A percentile compares a stretch with the other conserved stretches of the same genome.
These are phyloP conservation scores for Warburgia ugandensis DNA, from an alignment of 164 flowering plant genomes.

Conservation along the genomic window DNA sequence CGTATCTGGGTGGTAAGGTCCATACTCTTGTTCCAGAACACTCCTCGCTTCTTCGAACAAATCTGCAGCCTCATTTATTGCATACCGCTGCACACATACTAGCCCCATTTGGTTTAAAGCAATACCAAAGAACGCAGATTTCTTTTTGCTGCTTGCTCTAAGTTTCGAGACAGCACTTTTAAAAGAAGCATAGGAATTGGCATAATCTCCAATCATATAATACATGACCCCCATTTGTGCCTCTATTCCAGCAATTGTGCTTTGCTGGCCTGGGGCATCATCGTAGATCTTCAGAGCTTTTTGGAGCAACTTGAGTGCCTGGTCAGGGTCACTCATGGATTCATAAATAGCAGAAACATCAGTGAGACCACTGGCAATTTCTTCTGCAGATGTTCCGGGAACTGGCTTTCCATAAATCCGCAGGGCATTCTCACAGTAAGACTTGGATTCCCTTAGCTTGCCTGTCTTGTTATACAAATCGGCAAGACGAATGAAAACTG, in stretches of 20 bases:
- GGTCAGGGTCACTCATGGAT: slow-evolving; percentile 77
- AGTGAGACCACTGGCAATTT: slow-evolving; percentile 81
- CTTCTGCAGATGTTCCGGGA: slow-evolving; percentile 70
- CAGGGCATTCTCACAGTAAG: slow-evolving; percentile 88
- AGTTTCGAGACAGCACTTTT: slow-evolving; percentile 62
- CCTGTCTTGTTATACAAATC: slow-evolving; percentile 79
- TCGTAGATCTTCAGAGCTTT: slow-evolving; percentile 66
- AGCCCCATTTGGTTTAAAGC: slow-evolving; percentile 97
- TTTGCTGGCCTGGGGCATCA: slow-evolving; percentile 86
- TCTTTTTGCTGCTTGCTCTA: slow-evolving; percentile 80
- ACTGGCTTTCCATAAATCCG: slow-evolving; percentile 67
- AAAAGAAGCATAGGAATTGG: slow-evolving; percentile 62
- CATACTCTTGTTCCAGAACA: slow-evolving; percentile 72
- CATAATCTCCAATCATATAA: slow-evolving; percentile 69
- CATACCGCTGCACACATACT: slow-evolving; percentile 70
- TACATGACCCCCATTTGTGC: slow-evolving; percentile 95
- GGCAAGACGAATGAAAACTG: slow-evolving; percentile 83
- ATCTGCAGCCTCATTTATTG: slow-evolving; percentile 75
- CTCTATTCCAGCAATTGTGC: slow-evolving; percentile 83
- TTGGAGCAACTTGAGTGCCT: slow-evolving; percentile 70
- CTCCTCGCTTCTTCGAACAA: slow-evolving; percentile 84
- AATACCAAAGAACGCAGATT: slow-evolving; percentile 82
- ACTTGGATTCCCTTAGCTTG: slow-evolving; percentile 64
- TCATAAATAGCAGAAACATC: slow-evolving; percentile 88
- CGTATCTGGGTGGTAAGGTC: slow-evolving; percentile 91